These are phyloP conservation scores for Croton setiger DNA, from an alignment of 441 rosid genomes.

Conservation along the genomic window DNA sequence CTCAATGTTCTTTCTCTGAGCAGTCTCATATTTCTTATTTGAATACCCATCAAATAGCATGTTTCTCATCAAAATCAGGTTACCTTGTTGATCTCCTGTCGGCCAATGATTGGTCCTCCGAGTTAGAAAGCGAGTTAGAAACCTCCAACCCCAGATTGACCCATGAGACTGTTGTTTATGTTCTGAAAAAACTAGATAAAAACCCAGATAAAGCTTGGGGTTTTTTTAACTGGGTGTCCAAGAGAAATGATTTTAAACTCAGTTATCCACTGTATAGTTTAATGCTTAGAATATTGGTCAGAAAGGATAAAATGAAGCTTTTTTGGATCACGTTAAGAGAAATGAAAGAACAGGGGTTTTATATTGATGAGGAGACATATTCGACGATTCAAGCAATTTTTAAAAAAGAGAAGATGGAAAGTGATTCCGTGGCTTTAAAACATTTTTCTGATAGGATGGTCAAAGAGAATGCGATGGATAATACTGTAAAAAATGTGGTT, in stretches of 20 bases:
- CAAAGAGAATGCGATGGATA: slow-evolving; percentile 53
- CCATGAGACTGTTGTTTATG: slow-evolving; percentile 65
- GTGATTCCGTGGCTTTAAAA: slow-evolving; percentile 52
- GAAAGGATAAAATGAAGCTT: slow-evolving; percentile 47
- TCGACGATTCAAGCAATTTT: slow-evolving; percentile 37
- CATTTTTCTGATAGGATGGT: slow-evolving; percentile 68
- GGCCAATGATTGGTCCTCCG: slow-evolving; percentile 52
- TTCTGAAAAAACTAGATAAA: slow-evolving; percentile 60
- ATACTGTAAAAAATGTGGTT: slow-evolving; percentile 37
- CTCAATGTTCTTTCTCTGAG: slow-evolving; percentile 13
- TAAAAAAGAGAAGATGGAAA: slow-evolving; percentile 42
- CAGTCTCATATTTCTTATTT: slow-evolving; percentile 21
- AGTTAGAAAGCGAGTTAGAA: slow-evolving; percentile 45
- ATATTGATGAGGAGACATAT: slow-evolving; percentile 65
- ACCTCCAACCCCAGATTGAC: slow-evolving; percentile 27
- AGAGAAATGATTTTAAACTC: slow-evolving; percentile 52
- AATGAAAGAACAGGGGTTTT: slow-evolving; percentile 74
- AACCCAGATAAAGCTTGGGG: slow-evolving; percentile 55
- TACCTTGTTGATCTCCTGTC: slow-evolving; percentile 44
- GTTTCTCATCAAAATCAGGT: slow-evolving; percentile 44
- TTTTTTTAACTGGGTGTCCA: slow-evolving; percentile 64
- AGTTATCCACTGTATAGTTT: slow-evolving; percentile 60
- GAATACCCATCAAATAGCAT: slow-evolving; percentile 26
- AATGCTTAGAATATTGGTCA: slow-evolving; percentile 58
- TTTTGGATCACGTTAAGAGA: slow-evolving; percentile 59